A percentile compares a stretch with the other conserved stretches of the same genome.
These are phyloP conservation scores for Lactarius sp. DNA, from an alignment of 768 basidiomycete genomes.

Conservation along the genomic window DNA sequence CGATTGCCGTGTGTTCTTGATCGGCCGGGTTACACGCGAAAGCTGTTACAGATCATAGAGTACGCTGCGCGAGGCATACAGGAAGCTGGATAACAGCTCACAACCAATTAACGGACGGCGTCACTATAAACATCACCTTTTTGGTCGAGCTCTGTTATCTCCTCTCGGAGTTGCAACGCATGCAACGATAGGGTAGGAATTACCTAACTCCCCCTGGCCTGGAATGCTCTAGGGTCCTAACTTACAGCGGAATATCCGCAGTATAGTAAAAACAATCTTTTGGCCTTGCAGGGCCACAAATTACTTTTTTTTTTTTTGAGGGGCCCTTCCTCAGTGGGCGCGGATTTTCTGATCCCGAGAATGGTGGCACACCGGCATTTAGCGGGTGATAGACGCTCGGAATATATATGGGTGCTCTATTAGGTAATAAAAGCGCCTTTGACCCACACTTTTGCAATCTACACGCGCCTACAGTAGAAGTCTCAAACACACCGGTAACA, in stretches of 20 bases:
- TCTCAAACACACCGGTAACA: slow-evolving; percentile 12
- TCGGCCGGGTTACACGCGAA: not conserved
- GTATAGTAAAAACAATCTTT: not conserved
- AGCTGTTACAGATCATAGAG: not conserved
- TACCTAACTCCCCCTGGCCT: slow-evolving; percentile 18
- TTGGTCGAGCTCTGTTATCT: slow-evolving; percentile 1
- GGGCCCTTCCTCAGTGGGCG: not conserved
- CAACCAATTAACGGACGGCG: not conserved
- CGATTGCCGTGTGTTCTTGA: not conserved
- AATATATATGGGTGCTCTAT: slow-evolving; percentile 9
- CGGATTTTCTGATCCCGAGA: slow-evolving; percentile 9
- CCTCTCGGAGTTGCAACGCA: slow-evolving; percentile 11
- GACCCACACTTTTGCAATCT: slow-evolving; percentile 20
- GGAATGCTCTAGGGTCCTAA: slow-evolving; percentile 6
- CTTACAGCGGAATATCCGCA: slow-evolving; percentile 3
- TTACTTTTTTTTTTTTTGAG: not conserved
- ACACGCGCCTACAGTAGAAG: not conserved
- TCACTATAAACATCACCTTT: not conserved
- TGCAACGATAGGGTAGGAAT: slow-evolving; percentile 12
- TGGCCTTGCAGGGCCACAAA: slow-evolving; percentile 2
- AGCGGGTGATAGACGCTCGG: slow-evolving; percentile 8
- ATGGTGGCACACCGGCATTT: slow-evolving; percentile 8
- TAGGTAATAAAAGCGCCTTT: slow-evolving; percentile 20
- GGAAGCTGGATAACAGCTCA: not conserved
- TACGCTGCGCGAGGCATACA: not conserved